These are phyloP conservation scores for Orbilia blumenaviensis DNA, from an alignment of 2,329 filamentous ascomycete species.

Conservation along the genomic window DNA sequence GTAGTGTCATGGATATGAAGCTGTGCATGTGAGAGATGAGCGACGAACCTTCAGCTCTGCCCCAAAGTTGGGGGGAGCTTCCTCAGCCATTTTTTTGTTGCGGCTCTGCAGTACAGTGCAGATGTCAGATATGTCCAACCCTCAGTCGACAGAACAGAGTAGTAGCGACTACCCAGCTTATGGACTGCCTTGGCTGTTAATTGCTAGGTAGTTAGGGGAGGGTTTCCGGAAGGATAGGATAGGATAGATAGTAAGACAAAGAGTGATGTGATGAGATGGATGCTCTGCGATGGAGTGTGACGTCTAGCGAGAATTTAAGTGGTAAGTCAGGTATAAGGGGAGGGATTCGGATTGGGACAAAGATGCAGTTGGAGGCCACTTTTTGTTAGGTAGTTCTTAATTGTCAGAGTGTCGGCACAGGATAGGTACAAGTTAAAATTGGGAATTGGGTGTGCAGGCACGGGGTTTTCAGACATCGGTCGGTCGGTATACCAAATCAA, in stretches of 20 bases:
- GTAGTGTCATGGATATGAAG: neutral
- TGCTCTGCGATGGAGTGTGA: neutral
- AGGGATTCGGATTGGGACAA: neutral
- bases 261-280: neutral
- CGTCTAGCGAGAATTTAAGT: neutral
- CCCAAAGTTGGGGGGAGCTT: conserved; percentile 85
- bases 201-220: neutral
- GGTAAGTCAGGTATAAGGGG: neutral
- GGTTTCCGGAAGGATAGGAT: neutral
- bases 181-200: too few relatives aligned
- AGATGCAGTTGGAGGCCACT: conserved; percentile 8
- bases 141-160: too few relatives aligned
- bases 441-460: too few relatives aligned
- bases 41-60: conserved; percentile 82
- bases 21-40: neutral
- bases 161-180: too few relatives aligned
- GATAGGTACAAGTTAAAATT: too few relatives aligned
- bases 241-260: neutral
- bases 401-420: too few relatives aligned
- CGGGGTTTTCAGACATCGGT: too few relatives aligned
- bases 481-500: too few relatives aligned
- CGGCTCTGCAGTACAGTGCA: too few relatives aligned
- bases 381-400: too few relatives aligned
- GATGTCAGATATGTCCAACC: too few relatives aligned
- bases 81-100: conserved; percentile 67